Evolutionary conservation across 225 moss, liverwort and hornwort genomes (phyloP).

Genomic region (Pleurozium schreberi): DNA sequence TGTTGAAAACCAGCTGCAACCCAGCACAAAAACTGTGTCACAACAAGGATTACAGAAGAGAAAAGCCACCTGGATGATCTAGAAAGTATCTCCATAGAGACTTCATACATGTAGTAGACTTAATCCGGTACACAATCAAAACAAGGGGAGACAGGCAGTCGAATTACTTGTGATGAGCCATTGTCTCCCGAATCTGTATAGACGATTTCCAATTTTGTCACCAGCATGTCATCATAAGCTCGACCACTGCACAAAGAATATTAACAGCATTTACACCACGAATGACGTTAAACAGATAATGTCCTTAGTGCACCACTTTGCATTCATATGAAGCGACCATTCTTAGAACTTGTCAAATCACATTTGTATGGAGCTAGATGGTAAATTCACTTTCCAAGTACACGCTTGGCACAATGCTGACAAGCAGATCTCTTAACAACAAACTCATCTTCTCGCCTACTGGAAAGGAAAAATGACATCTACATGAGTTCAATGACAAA

Average conservation of each 20-base stretch:
- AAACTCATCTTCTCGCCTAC: background rate
- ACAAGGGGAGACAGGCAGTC: background rate
- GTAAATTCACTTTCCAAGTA: background rate
- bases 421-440: background rate
- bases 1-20: slow-evolving; percentile 88
- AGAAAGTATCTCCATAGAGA: background rate
- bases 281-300: background rate
- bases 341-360: background rate
- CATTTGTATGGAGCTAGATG: background rate
- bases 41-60: background rate
- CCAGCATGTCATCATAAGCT: slow-evolving; percentile 96
- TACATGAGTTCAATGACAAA: background rate
- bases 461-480: background rate
- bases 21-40: background rate
- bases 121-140: background rate
- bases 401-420: background rate
- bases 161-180: slow-evolving; percentile 88
- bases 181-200: slow-evolving; percentile 96
- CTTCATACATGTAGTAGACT: background rate
- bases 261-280: background rate
- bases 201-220: slow-evolving; percentile 90
- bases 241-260: slow-evolving; percentile 58
- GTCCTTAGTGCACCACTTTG: background rate
- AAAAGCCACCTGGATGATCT: background rate
- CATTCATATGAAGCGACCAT: background rate